A percentile compares a stretch with the other conserved stretches of the same genome.
phyloP scores from a whole-genome alignment of 441 rosid genomes.

The Adansonia grandidieri region DNA sequence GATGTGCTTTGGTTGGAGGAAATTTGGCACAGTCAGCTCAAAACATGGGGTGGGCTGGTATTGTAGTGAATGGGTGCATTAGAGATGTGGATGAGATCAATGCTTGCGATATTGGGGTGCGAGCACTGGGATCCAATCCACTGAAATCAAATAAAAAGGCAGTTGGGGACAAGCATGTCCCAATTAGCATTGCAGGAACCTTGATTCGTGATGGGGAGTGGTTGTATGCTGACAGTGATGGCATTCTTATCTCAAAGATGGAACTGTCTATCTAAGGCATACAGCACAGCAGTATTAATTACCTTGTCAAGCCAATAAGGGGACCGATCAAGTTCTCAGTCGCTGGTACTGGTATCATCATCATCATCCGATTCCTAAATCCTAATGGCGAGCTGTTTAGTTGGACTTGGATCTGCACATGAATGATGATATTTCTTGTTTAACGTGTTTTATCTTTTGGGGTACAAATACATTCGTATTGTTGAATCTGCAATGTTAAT shows the following conservation, averaged over 20 bases:
- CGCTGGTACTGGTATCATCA: background rate
- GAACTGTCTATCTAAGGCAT: constrained; percentile 56
- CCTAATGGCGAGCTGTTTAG: background rate
- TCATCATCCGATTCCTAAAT: no score
- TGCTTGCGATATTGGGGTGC: constrained; percentile 70
- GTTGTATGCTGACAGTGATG: constrained; percentile 83
- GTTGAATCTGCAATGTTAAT: constrained; percentile 10
- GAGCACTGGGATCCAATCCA: constrained; percentile 79
- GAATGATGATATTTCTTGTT: background rate
- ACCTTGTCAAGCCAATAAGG: background rate
- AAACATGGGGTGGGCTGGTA: constrained; percentile 78
- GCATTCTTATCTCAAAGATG: constrained; percentile 60
- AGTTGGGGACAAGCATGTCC: constrained; percentile 67
- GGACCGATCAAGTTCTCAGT: background rate
- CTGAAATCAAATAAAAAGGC: constrained; percentile 73
- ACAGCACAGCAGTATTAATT: background rate
- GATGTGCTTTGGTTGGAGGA: constrained; percentile 83
- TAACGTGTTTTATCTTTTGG: background rate
- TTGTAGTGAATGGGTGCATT: constrained; percentile 75
- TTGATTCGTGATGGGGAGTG: constrained; percentile 70
- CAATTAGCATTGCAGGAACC: constrained; percentile 58
- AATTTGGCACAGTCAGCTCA: constrained; percentile 74
- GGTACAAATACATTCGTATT: background rate
- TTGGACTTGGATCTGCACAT: background rate
- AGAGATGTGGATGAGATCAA: constrained; percentile 87